Base-by-base conservation (phyloP, 2,329 filamentous ascomycete species). In the Zasmidium angulare region DNA sequence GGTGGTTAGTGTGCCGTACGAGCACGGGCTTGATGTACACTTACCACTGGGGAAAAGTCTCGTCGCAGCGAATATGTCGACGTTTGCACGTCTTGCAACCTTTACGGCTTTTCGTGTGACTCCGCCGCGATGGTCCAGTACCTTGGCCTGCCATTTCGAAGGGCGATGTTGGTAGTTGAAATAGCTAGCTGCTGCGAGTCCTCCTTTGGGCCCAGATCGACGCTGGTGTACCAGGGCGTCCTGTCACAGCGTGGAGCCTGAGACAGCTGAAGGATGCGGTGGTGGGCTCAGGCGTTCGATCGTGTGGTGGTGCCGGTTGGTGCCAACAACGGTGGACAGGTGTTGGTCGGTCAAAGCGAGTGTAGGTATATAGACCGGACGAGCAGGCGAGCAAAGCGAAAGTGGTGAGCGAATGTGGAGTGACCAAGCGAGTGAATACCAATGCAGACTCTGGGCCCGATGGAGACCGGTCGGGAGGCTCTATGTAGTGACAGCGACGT, bases 81-180 rank as follows among this genome's bases (percentile, higher is more conserved):
- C 90, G 89, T 79, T 99, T 99, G 85, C 95, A 99, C 63, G 92
- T 96, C 72, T 96, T 93, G 84, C 95, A 99, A 64, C 95, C 95
- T 80, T 97, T 98, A 74, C 95, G 89, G 71, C 93, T 98, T 82
- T 99, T 99, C 75, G 95, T 99, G 81, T 99, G 95, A 81, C 93
- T 96, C 75, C 86, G 85, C 71, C 86, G 81, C 75, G 93, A 93
- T 76, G 93, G 93, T 82, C 93, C 93, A 83, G 92, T 92, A 78
- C 93, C 93, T 74, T 91, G 91, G 79, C 92, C 91, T 81, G 92
- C 90, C 93, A 97, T 97, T 47, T 53, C 61, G 59, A 40, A 20
- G 51, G 17, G 31, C 6, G 9, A n/a, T 53, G 12, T 19, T 19
- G 36, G 31, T 46, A 46, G 36, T 17, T 36, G 31, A 26, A 29